Base-by-base conservation (phyloP, 2,329 filamentous ascomycete genomes). In the Xylaria arbuscula region DNA sequence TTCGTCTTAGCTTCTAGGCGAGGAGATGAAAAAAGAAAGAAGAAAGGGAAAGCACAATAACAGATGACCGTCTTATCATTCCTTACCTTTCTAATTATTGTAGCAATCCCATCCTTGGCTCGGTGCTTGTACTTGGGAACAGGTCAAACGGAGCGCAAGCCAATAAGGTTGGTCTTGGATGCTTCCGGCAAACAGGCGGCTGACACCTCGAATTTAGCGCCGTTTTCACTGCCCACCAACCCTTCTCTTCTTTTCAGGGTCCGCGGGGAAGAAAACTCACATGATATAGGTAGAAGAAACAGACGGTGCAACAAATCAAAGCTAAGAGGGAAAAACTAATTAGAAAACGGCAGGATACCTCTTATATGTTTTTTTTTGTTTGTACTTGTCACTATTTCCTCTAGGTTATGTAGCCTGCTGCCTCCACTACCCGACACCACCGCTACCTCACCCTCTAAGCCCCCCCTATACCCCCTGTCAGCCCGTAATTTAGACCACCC, bases 181-280 rank as follows among this genome's bases (percentile, higher is more conserved):
- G 67, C 55, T 69, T 67, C 50, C 64, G 64, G 67, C 64, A 61
- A 28, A 28, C 28, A 28, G 28, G 28, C 28, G 28, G 28, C 28
- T 5, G 28, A 28, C 28, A 28, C 28, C 28, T 28, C 28, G 28
- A 5, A 28, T 28, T 28, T 28, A 28, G 28, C 28, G 28, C 28
- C 28, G 28, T 28, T 28, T 28, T 28, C 2, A 28, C 5, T 28
- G 28, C 28, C 28, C 28, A 28, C 28, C 3, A 5, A 28, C 28
- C 28, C 28, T 28, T 28, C 28, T 28, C 5, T 28, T 28, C 28
- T 3, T 28, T 28, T 28, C 28, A 28, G 28, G 28, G 28, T 28
- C 28, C 28, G 28, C 5, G 28, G 28, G 28, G 28, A 28, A 28
- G 28, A 28, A 28, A 28, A 5, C 28, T 28, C 28, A 28, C 3